These are phyloP conservation scores for Scenedesmus sp. DNA, from an alignment of 163 green algal species.

Conservation along the genomic window DNA sequence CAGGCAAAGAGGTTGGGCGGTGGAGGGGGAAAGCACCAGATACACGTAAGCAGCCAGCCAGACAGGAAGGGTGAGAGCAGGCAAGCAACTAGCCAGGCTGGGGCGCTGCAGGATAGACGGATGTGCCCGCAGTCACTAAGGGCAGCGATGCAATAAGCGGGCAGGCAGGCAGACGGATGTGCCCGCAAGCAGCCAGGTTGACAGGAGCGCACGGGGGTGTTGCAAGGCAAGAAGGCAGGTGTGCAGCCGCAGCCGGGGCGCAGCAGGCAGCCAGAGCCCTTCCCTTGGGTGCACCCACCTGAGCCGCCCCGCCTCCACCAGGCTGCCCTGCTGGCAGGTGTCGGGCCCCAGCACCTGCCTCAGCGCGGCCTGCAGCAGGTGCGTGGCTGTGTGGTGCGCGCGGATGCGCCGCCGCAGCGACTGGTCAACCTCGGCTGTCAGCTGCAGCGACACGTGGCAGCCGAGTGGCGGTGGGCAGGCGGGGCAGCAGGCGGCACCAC, in stretches of 20 bases:
- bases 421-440: slow-evolving; percentile 79
- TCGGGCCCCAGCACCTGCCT: slow-evolving; percentile 88
- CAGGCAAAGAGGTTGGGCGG: not conserved
- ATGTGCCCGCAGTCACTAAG: too few species aligned
- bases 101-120: not conserved
- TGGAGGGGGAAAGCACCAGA: not conserved
- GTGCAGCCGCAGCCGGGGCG: not conserved
- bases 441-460: slow-evolving; percentile 39
- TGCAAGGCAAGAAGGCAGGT: not conserved
- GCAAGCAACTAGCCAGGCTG: not conserved
- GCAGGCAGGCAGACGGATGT: not conserved
- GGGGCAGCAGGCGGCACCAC: not conserved
- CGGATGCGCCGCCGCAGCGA: slow-evolving; percentile 62
- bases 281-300: slow-evolving; percentile 41
- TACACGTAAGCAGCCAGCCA: not conserved
- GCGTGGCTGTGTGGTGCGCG: slow-evolving; percentile 90
- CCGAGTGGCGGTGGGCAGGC: not conserved
- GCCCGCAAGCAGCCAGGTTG: not conserved
- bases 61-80: not conserved
- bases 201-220: not conserved
- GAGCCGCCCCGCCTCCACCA: slow-evolving; percentile 66
- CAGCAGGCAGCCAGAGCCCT: not conserved
- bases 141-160: not conserved
- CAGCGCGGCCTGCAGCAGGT: slow-evolving; percentile 90
- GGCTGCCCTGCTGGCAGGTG: slow-evolving; percentile 90